These are phyloP conservation scores for Pleurozium schreberi DNA, from an alignment of 225 moss, liverwort and hornwort genomes.

Conservation along the genomic window DNA sequence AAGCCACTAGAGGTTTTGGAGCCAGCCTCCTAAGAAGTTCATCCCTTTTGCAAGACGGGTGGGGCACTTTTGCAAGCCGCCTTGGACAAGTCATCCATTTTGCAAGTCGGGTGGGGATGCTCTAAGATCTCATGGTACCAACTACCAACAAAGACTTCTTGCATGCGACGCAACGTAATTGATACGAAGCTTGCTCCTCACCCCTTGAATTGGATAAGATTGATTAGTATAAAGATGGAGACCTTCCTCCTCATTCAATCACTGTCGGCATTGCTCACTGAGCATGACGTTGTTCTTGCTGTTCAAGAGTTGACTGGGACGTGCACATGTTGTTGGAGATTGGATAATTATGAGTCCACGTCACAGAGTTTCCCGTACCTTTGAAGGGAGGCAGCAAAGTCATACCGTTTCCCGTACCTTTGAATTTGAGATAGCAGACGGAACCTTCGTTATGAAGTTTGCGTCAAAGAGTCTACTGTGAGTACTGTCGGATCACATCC, in stretches of 20 bases:
- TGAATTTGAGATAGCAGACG: background rate
- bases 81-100: no score
- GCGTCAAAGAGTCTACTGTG: background rate
- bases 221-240: background rate
- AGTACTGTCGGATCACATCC: background rate
- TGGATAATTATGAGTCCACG: background rate
- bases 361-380: background rate
- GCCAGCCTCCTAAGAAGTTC: no score
- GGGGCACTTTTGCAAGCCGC: no score
- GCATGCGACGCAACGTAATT: background rate
- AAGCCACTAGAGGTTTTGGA: no score
- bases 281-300: background rate
- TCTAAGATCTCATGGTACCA: background rate
- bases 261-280: background rate
- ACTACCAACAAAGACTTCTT: background rate
- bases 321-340: background rate
- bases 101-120: no score
- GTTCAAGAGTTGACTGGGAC: no score
- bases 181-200: background rate
- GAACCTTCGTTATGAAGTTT: background rate
- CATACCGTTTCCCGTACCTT: background rate
- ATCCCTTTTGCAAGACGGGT: no score
- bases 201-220: background rate
- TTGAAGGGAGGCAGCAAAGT: background rate
- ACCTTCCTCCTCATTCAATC: background rate